Conservation (phyloP, 2,329 filamentous ascomycete species). For the Aureobasidium sp. region DNA sequence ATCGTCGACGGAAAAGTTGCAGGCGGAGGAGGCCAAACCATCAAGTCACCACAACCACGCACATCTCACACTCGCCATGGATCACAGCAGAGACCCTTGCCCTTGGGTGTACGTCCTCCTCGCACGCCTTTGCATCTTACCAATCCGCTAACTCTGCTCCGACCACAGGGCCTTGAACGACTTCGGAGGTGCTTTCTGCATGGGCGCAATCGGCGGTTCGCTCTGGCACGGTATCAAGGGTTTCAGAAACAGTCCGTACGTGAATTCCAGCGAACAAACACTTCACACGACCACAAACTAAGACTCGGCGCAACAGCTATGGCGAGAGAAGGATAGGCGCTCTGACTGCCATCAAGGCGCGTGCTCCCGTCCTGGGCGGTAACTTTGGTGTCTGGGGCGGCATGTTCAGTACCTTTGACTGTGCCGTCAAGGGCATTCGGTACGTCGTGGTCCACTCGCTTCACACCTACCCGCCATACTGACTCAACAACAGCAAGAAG, state of each 20-base stretch:
- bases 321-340: slow-evolving; percentile 92
- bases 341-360: slow-evolving; percentile 94
- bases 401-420: slow-evolving; percentile 92
- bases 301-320: neutral
- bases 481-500: slow-evolving; percentile 54
- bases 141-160: neutral
- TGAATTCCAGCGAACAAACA: neutral
- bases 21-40: neutral
- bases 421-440: slow-evolving; percentile 77
- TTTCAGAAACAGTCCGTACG: slow-evolving; percentile 48
- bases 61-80: slow-evolving; percentile 44
- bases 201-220: slow-evolving; percentile 39
- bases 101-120: slow-evolving; percentile 54
- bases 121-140: too few relatives aligned
- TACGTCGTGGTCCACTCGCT: neutral
- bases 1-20: neutral
- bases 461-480: neutral
- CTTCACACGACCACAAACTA: neutral
- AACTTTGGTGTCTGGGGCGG: slow-evolving; percentile 99
- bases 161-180: slow-evolving; percentile 67
- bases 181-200: slow-evolving; percentile 93
- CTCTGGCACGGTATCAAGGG: slow-evolving; percentile 96
- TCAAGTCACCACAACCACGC: neutral
- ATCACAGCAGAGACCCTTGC: slow-evolving; percentile 95
- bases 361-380: slow-evolving; percentile 89